phyloP scores from a whole-genome alignment of 2,329 filamentous ascomycete genomes.

The Cylindrodendrum hubeiense region DNA sequence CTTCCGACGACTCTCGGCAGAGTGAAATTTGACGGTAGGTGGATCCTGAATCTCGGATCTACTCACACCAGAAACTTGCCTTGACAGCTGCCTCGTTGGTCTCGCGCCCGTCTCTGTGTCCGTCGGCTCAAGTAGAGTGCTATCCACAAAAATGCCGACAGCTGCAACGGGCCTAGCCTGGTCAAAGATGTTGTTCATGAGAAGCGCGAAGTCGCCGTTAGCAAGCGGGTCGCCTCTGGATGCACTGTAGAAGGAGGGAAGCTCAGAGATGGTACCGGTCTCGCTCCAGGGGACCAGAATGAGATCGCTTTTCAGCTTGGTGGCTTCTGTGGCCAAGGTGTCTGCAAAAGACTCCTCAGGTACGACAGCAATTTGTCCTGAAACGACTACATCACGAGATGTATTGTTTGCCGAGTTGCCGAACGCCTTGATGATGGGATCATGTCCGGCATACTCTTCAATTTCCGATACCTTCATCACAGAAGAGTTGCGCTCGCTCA shows the following conservation, averaged over 20 bases:
- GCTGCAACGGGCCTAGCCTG: slow-evolving; percentile 9
- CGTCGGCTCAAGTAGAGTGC: slow-evolving; percentile 23
- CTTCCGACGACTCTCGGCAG: slow-evolving; percentile 31
- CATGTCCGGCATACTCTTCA: background rate
- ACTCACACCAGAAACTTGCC: slow-evolving; percentile 19
- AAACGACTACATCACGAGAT: slow-evolving; percentile 14
- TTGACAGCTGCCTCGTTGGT: slow-evolving; percentile 11
- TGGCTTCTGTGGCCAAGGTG: slow-evolving; percentile 5
- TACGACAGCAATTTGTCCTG: slow-evolving; percentile 6
- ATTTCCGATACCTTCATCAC: slow-evolving; percentile 16
- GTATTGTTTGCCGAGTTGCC: slow-evolving; percentile 15
- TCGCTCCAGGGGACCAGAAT: slow-evolving; percentile 19
- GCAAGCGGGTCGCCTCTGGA: slow-evolving; percentile 25
- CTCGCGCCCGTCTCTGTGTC: background rate
- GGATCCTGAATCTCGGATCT: slow-evolving; percentile 18
- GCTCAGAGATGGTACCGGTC: slow-evolving; percentile 24
- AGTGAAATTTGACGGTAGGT: slow-evolving; percentile 22
- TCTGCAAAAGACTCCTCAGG: slow-evolving; percentile 14
- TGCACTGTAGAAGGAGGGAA: slow-evolving; percentile 29
- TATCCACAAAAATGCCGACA: slow-evolving; percentile 24
- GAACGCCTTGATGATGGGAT: slow-evolving; percentile 20
- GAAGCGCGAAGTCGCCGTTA: slow-evolving; percentile 27
- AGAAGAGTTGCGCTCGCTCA: slow-evolving; percentile 14
- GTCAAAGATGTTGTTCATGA: slow-evolving; percentile 27
- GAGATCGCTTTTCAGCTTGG: slow-evolving; percentile 11